phyloP scores from a whole-genome alignment of 768 basidiomycete genomes.

The Lentinula sp. region DNA sequence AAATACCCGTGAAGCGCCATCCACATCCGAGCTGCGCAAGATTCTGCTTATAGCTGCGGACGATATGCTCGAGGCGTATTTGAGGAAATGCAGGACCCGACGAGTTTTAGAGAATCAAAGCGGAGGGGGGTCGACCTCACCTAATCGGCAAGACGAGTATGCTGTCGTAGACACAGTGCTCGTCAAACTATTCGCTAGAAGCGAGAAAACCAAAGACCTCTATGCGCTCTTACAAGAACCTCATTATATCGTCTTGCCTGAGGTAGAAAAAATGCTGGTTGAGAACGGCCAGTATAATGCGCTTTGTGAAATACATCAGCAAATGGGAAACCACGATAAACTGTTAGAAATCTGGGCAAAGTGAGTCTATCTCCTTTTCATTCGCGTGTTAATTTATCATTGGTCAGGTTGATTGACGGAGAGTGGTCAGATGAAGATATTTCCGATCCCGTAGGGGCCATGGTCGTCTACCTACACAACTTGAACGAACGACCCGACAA shows the following conservation, averaged over 20 bases:
- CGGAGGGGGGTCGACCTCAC: slow-evolving; percentile 6
- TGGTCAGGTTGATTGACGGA: slow-evolving; percentile 56
- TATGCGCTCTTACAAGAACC: slow-evolving; percentile 49
- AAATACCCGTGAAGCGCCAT: slow-evolving; percentile 59
- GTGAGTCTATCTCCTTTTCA: slow-evolving; percentile 31
- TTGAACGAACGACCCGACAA: slow-evolving; percentile 43
- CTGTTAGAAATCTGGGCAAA: slow-evolving; percentile 64
- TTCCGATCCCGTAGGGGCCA: slow-evolving; percentile 54
- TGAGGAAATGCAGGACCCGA: slow-evolving; percentile 54
- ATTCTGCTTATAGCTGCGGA: slow-evolving; percentile 59
- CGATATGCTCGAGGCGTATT: slow-evolving; percentile 69
- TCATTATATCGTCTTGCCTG: slow-evolving; percentile 48
- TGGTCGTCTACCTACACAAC: slow-evolving; percentile 50
- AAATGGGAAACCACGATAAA: slow-evolving; percentile 50
- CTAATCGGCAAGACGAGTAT: slow-evolving; percentile 9
- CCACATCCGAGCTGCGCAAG: slow-evolving; percentile 62
- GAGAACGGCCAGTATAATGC: slow-evolving; percentile 50
- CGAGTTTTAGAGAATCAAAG: slow-evolving; percentile 28
- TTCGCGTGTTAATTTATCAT: slow-evolving; percentile 1
- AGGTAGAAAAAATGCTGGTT: slow-evolving; percentile 56
- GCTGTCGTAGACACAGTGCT: slow-evolving; percentile 72
- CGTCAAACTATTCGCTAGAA: slow-evolving; percentile 64
- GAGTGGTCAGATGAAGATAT: slow-evolving; percentile 60
- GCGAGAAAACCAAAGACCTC: slow-evolving; percentile 57
- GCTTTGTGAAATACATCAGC: slow-evolving; percentile 55